These are phyloP conservation scores for Podaxis sp. DNA, from an alignment of 768 basidiomycete species.

Conservation along the genomic window DNA sequence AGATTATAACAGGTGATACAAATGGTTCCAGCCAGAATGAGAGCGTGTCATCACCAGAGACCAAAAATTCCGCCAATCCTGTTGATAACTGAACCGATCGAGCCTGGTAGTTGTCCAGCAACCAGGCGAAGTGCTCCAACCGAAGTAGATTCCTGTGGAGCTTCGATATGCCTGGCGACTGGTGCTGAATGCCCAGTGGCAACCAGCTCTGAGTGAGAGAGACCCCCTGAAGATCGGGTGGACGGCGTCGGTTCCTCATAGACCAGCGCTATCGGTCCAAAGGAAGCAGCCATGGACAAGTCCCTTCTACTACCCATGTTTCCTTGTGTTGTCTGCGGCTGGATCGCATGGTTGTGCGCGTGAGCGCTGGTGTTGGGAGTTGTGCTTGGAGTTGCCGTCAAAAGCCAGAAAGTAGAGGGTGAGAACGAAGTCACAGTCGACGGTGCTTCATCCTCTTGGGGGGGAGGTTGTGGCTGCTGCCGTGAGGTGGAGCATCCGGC, in stretches of 20 bases:
- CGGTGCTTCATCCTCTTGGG: background rate
- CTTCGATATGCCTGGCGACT: background rate
- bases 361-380: background rate
- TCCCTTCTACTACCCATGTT: background rate
- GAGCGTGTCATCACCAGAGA: background rate
- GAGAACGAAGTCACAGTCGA: background rate
- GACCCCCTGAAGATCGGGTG: background rate
- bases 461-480: background rate
- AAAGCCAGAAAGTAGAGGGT: background rate
- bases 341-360: background rate
- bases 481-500: background rate
- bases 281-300: background rate
- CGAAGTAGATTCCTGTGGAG: background rate
- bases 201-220: background rate
- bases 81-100: background rate
- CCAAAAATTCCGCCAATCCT: background rate
- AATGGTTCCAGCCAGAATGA: background rate
- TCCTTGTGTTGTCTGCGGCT: background rate
- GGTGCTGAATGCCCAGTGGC: background rate
- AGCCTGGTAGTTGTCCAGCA: slow-evolving; percentile 2
- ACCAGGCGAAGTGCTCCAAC: background rate
- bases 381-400: background rate
- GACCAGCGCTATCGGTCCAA: background rate
- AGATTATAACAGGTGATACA: background rate
- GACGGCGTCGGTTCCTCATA: background rate